Conservation (phyloP, 139 green algal genomes). For the Tetraselmis chui region DNA sequence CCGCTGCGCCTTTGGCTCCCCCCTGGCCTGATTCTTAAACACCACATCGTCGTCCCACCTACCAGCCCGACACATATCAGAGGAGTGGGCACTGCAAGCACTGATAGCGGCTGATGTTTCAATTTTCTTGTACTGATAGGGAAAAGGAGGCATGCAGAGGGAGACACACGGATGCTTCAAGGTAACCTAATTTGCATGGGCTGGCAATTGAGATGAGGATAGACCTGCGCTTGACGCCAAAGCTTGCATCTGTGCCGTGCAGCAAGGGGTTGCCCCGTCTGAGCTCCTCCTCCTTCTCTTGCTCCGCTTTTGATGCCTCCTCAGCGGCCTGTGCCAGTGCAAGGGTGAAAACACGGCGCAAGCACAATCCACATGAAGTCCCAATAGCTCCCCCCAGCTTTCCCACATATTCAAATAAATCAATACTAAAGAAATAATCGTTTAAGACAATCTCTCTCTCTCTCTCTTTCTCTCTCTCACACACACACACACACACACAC, state of each 20-base stretch:
- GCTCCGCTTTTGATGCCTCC: conserved; percentile 23
- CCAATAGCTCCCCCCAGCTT: not conserved
- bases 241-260: conserved; percentile 20
- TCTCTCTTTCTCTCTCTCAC: too few species aligned
- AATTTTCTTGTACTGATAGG: too few species aligned
- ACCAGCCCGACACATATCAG: conserved; percentile 21
- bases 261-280: conserved; percentile 88
- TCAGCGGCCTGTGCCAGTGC: conserved; percentile 16
- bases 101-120: too few species aligned
- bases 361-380: conserved; percentile 2
- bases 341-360: not conserved
- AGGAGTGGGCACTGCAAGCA: too few species aligned
- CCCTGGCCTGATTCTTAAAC: conserved; percentile 86
- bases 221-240: conserved; percentile 59
- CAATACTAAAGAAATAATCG: conserved; percentile 9
- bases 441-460: too few species aligned
- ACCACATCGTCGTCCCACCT: conserved; percentile 98
- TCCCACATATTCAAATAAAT: conserved; percentile 7
- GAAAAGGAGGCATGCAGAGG: too few species aligned
- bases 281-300: conserved; percentile 63
- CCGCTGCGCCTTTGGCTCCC: conserved; percentile 82
- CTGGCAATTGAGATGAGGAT: too few species aligned
- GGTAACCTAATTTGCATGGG: too few species aligned
- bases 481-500: too few species aligned
- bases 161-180: too few species aligned